phyloP scores from a whole-genome alignment of 2,329 filamentous ascomycete genomes.

The Ceratocystis cacaofunesta region DNA sequence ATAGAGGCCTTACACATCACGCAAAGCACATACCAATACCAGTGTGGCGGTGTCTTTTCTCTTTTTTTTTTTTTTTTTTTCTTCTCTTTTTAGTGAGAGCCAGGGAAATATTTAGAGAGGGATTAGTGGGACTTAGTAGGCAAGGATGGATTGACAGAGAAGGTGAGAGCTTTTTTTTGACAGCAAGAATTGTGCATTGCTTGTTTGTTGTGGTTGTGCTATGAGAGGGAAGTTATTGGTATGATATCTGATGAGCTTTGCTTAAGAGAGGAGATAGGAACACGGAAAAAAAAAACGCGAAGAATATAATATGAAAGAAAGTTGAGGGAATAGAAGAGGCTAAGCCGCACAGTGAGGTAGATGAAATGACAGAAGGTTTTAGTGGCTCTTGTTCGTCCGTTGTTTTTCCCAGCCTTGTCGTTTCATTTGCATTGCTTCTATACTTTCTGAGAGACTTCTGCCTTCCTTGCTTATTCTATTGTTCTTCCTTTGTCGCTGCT shows the following conservation, averaged over 20 bases:
- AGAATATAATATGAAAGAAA: background rate
- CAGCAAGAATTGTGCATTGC: too few relatives aligned
- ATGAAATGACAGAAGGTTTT: too few relatives aligned
- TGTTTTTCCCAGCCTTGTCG: background rate
- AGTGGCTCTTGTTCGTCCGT: background rate
- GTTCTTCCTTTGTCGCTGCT: background rate
- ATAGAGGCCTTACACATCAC: background rate
- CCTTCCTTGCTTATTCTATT: background rate
- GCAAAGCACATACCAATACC: background rate
- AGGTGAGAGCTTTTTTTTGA: background rate
- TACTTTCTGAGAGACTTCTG: background rate
- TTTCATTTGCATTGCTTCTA: too few relatives aligned
- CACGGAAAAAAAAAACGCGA: too few relatives aligned
- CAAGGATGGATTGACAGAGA: background rate
- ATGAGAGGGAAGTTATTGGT: too few relatives aligned
- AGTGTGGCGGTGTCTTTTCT: slow-evolving; percentile 2
- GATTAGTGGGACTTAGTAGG: background rate
- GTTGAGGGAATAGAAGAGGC: background rate
- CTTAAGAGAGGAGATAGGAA: background rate
- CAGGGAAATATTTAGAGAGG: background rate
- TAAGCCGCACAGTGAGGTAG: background rate
- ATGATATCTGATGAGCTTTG: too few relatives aligned
- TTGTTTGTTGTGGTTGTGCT: too few relatives aligned
- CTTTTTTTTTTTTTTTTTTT: too few relatives aligned
- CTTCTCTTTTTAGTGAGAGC: too few relatives aligned